phyloP scores from a whole-genome alignment of 768 basidiomycete species.

The Agrocybe chaxingu region DNA sequence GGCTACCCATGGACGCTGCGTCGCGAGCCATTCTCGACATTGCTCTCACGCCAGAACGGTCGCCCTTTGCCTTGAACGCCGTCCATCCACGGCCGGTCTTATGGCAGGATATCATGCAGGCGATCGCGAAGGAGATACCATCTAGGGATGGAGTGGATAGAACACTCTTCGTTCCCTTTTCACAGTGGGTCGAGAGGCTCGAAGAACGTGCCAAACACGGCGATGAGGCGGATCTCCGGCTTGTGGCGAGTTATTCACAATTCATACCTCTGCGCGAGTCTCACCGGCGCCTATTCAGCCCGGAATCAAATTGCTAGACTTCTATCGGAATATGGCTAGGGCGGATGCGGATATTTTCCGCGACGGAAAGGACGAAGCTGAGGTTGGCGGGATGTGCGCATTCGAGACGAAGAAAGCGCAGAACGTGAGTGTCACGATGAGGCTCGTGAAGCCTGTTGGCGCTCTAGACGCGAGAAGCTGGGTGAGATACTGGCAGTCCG shows the following conservation, averaged over 20 bases:
- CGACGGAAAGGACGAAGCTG: conserved; percentile 1
- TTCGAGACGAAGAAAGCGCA: conserved; percentile 24
- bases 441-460: conserved; percentile 15
- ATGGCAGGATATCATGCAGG: conserved; percentile 22
- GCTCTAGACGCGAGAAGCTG: conserved; percentile 21
- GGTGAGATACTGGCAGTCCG: conserved; percentile 30
- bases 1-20: conserved; percentile 25
- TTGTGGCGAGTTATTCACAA: conserved; percentile 5
- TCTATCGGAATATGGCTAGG: conserved; percentile 15
- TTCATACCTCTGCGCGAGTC: not conserved
- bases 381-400: conserved; percentile 17
- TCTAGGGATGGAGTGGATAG: not conserved
- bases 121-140: conserved; percentile 8
- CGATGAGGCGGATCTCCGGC: not conserved
- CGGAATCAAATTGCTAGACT: conserved; percentile 25
- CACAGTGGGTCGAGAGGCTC: conserved; percentile 8
- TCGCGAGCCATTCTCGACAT: conserved; percentile 22
- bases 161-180: conserved; percentile 5
- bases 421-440: conserved; percentile 26
- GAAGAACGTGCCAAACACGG: not conserved
- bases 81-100: conserved; percentile 26
- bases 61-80: conserved; percentile 22
- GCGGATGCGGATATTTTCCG: conserved; percentile 3
- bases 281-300: conserved; percentile 16
- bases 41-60: conserved; percentile 8